phyloP scores from a whole-genome alignment of 179 eudicot genomes.

The Camellia oleifera region DNA sequence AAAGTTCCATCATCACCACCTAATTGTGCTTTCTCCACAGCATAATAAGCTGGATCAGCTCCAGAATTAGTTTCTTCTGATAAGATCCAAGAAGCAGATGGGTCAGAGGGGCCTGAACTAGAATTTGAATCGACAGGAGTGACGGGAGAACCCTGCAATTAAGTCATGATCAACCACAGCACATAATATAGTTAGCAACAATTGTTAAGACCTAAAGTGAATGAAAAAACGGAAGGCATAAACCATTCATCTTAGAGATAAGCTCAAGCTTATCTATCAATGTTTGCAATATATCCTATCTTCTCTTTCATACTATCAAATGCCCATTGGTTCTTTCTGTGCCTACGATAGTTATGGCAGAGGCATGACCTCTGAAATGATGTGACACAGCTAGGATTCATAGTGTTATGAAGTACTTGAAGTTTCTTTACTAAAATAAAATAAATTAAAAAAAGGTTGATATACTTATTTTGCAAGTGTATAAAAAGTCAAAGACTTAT shows the following conservation, averaged over 20 bases:
- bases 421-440: no score
- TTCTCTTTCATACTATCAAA: not conserved
- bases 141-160: slow-evolving; percentile 67
- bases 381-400: no score
- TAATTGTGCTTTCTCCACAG: slow-evolving; percentile 32
- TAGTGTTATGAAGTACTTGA: no score
- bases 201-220: slow-evolving; percentile 6
- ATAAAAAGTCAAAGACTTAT: no score
- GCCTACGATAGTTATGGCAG: no score
- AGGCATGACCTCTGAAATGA: no score
- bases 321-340: not conserved
- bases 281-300: not conserved
- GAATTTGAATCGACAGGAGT: slow-evolving; percentile 53
- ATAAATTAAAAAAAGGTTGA: no score
- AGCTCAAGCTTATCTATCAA: not conserved
- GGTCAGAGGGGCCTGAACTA: slow-evolving; percentile 50
- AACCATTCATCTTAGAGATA: not conserved
- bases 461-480: no score
- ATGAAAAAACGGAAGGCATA: slow-evolving; percentile 3
- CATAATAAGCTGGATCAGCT: slow-evolving; percentile 31
- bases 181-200: slow-evolving; percentile 16
- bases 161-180: slow-evolving; percentile 25
- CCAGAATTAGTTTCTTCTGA: slow-evolving; percentile 54
- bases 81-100: slow-evolving; percentile 46
- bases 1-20: slow-evolving; percentile 31